These are phyloP conservation scores for Orbilia blumenaviensis DNA, from an alignment of 2,329 filamentous ascomycete genomes.

Conservation along the genomic window DNA sequence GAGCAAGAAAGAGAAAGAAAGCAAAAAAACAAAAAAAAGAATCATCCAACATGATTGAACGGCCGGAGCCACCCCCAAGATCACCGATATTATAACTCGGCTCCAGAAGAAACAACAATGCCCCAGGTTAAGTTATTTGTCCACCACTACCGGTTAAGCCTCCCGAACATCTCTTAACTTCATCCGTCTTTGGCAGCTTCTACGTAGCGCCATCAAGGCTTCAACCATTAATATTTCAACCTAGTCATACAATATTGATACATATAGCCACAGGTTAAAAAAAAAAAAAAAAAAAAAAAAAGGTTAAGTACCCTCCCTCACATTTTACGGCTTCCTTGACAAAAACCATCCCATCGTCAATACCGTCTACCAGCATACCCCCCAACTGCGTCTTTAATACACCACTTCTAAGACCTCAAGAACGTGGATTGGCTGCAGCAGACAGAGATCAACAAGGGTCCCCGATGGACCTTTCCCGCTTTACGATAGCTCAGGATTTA, in stretches of 20 bases:
- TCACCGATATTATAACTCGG: slow-evolving; percentile 10
- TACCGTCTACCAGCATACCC: slow-evolving; percentile 26
- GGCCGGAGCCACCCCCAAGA: slow-evolving; percentile 15
- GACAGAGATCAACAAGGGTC: slow-evolving; percentile 53
- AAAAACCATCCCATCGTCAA: slow-evolving; percentile 48
- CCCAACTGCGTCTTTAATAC: slow-evolving; percentile 49
- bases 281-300: no score
- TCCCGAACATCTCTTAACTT: slow-evolving; percentile 28
- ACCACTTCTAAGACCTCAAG: slow-evolving; percentile 34
- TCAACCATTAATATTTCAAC: slow-evolving; percentile 20
- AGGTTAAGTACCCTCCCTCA: neutral
- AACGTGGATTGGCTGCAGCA: slow-evolving; percentile 53
- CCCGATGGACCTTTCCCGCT: slow-evolving; percentile 53
- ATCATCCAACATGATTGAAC: neutral
- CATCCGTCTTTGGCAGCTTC: slow-evolving; percentile 18
- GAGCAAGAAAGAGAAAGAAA: neutral
- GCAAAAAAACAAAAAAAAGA: neutral
- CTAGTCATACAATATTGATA: no score
- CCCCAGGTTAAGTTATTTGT: no score
- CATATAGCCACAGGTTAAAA: neutral
- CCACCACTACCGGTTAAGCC: slow-evolving; percentile 34
- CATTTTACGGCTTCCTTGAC: slow-evolving; percentile 11
- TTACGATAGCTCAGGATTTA: slow-evolving; percentile 52
- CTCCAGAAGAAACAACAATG: slow-evolving; percentile 26
- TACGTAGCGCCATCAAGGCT: neutral